phyloP scores from a whole-genome alignment of 768 basidiomycete species.

The Pholiota molesta region DNA sequence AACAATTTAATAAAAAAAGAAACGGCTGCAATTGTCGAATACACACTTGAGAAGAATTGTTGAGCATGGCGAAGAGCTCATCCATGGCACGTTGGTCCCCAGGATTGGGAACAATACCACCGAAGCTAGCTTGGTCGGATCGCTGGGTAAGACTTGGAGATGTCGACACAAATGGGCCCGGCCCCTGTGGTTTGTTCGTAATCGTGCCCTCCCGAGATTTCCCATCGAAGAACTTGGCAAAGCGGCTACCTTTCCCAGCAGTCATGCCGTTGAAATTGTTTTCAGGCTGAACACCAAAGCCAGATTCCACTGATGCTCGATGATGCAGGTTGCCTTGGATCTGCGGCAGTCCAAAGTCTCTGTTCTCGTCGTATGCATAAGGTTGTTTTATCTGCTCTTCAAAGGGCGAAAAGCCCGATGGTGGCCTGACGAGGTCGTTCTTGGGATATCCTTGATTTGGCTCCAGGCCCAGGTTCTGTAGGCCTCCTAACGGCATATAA shows the following conservation, averaged over 20 bases:
- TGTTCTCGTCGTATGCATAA: conserved; percentile 18
- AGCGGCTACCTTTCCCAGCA: conserved; percentile 74
- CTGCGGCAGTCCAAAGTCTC: conserved; percentile 13
- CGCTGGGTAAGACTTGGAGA: conserved; percentile 51
- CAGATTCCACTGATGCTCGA: conserved; percentile 24
- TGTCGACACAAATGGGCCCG: conserved; percentile 42
- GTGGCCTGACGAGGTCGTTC: conserved; percentile 30
- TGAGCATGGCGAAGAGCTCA: conserved; percentile 82
- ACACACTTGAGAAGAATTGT: conserved; percentile 73
- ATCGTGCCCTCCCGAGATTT: conserved; percentile 52
- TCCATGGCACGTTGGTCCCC: conserved; percentile 69
- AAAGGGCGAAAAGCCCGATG: conserved; percentile 57
- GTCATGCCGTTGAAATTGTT: conserved; percentile 47
- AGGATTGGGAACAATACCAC: conserved; percentile 35
- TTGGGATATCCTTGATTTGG: conserved; percentile 20
- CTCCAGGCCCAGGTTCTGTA: conserved; percentile 12
- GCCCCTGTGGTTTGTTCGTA: conserved; percentile 40
- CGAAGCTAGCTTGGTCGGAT: conserved; percentile 45
- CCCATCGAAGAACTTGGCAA: conserved; percentile 88
- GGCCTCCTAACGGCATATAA: conserved; percentile 11
- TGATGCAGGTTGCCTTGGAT: conserved; percentile 17
- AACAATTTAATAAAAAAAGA: background rate
- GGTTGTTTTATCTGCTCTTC: conserved; percentile 45
- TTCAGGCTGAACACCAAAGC: conserved; percentile 25
- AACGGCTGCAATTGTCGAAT: background rate